phyloP scores from a whole-genome alignment of 1,139 yeast species.

The Taphrina sp. region DNA sequence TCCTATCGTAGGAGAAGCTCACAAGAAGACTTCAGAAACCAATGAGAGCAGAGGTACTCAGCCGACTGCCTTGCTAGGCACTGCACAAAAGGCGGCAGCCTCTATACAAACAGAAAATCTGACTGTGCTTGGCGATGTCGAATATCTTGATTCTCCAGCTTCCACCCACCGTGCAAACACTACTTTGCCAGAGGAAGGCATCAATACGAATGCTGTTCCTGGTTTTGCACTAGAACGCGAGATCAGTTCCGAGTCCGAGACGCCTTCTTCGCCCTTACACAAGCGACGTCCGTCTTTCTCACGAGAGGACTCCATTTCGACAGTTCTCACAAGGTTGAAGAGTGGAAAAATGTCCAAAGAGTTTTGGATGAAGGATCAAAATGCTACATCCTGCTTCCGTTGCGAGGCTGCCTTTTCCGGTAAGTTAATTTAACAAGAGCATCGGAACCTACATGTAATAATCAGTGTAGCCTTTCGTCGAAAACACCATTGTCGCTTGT shows the following conservation, averaged over 20 bases:
- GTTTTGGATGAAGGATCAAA: slow-evolving; percentile 91
- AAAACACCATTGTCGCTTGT: slow-evolving; percentile 90
- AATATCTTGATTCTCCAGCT: slow-evolving; percentile 4
- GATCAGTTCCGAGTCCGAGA: slow-evolving; percentile 23
- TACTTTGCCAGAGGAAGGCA: slow-evolving; percentile 4
- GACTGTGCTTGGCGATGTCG: slow-evolving; percentile 12
- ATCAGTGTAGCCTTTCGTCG: slow-evolving; percentile 60
- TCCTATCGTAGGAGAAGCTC: neutral
- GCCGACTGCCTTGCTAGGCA: neutral
- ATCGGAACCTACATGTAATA: neutral
- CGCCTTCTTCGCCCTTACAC: slow-evolving; percentile 17
- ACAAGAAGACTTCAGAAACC: neutral
- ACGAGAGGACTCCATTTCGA: slow-evolving; percentile 26
- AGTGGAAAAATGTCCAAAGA: slow-evolving; percentile 48
- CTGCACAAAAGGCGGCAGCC: slow-evolving; percentile 11
- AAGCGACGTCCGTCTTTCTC: slow-evolving; percentile 19
- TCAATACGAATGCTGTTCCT: slow-evolving; percentile 3
- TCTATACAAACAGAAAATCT: slow-evolving; percentile 5
- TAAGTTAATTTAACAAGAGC: slow-evolving; percentile 40
- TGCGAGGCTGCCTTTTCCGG: slow-evolving; percentile 64
- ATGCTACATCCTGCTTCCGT: slow-evolving; percentile 74
- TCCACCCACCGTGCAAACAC: too few species aligned
- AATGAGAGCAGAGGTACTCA: neutral
- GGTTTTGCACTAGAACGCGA: slow-evolving; percentile 27
- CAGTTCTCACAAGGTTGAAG: slow-evolving; percentile 20